Conservation (phyloP, 306 rosid genomes). For the Dalbergia oliveri region DNA sequence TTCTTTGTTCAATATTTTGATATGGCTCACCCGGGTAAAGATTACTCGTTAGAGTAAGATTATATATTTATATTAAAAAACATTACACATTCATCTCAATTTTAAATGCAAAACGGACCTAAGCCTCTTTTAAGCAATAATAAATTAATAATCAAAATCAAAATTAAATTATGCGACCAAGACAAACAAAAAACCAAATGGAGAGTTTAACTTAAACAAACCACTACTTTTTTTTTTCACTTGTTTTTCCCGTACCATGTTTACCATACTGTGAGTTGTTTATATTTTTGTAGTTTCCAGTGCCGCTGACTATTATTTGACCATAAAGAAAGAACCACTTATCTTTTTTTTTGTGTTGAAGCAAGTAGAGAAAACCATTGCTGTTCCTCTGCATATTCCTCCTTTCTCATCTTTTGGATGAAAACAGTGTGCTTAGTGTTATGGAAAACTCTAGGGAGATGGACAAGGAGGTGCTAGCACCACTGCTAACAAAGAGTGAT, state of each 20-base stretch:
- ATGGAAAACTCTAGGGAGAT: constrained; percentile 40
- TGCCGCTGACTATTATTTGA: background rate
- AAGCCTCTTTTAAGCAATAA: background rate
- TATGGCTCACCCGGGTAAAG: no score
- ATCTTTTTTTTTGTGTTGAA: background rate
- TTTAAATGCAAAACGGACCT: no score
- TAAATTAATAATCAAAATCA: background rate
- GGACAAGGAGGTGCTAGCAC: constrained; percentile 43
- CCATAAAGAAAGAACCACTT: background rate
- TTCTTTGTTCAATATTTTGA: no score
- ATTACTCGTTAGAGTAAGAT: no score
- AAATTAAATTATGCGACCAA: background rate
- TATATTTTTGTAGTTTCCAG: background rate
- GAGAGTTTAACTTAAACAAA: background rate
- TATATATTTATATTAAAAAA: no score
- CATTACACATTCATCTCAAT: no score
- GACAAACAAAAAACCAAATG: background rate
- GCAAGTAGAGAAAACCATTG: background rate
- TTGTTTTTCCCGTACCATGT: background rate
- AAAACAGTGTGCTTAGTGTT: background rate
- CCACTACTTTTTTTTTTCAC: background rate
- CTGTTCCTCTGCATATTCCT: background rate
- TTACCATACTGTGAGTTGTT: background rate
- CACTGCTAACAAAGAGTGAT: constrained; percentile 35
- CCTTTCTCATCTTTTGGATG: background rate